Base-by-base conservation (phyloP, 148 eudicot genomes). In the Fallopia convolvulus region DNA sequence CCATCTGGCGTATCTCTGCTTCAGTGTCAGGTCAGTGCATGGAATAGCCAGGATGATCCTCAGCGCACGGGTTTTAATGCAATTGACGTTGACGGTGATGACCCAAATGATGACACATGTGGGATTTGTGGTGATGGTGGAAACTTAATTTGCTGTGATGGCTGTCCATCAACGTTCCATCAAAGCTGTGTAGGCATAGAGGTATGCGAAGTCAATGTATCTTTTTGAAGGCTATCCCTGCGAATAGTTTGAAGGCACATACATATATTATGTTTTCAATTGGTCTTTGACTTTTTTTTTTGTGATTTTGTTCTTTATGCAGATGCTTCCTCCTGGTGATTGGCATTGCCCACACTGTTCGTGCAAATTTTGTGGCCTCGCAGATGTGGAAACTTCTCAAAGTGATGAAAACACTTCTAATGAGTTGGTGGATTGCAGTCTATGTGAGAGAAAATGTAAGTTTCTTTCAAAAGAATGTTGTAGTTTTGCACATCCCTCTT, bases 51-150 rank as follows among this genome's bases (percentile, higher is more conserved):
- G 83, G 90, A 85, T 49, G 90, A 87, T 76, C 79, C 93, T 70
- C 81, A 83, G 56, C 87, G 85, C 39, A 65, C 23, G 83, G 98
- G 91, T 65, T 93, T 87, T 80, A 77, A 87, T 77, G 53, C 56
- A 61, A 82, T 95, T 72, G 86, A 90, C 81, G 83, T 86, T 74
- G 87, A 86, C 76, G 97, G 98, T 75, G 92, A 95, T 77, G 99
- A 95, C 84, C 94, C 97, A 50, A 90, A 95, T 88, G 99, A 95
- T 82, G 99, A 95, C 79, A 90, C 98, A 4, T 95, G 99, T 81
- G 91, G 94, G 46, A 85, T 93, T 10, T 95, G 99, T 50, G 97
- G 97, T 76, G 99, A 95, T 87, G 99, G 99, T 68, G 99, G 99
- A 72, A 92, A 95, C 82, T 85, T 95, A 83, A 95, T 95, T 56